phyloP scores from a whole-genome alignment of 768 basidiomycete genomes.

The Tephrocybe rancida region DNA sequence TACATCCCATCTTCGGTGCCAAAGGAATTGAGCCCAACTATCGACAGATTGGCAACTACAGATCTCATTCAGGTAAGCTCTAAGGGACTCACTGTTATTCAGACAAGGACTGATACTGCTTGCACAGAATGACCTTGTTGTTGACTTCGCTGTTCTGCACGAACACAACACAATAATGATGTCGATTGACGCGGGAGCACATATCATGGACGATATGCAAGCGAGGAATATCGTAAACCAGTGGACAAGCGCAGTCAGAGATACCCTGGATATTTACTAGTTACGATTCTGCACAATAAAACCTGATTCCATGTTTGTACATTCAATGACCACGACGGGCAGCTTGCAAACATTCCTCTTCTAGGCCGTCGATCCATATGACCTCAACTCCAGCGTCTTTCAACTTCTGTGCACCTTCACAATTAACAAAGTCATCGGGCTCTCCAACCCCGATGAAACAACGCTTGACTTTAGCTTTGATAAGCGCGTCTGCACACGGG shows the following conservation, averaged over 20 bases:
- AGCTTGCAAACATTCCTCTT: conserved; percentile 76
- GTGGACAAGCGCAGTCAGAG: conserved; percentile 21
- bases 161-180: conserved; percentile 28
- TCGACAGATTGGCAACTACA: conserved; percentile 23
- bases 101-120: background rate
- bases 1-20: conserved; percentile 27
- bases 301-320: too few relatives aligned
- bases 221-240: conserved; percentile 25
- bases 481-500: conserved; percentile 85
- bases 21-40: conserved; percentile 11
- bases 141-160: conserved; percentile 29
- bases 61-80: conserved; percentile 21
- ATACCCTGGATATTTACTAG: conserved; percentile 18
- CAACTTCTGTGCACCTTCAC: conserved; percentile 81
- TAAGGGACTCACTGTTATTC: background rate
- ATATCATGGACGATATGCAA: conserved; percentile 23
- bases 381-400: conserved; percentile 74
- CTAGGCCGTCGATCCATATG: conserved; percentile 72
- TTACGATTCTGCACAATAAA: too few relatives aligned
- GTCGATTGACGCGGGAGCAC: conserved; percentile 31
- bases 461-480: conserved; percentile 65
- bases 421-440: conserved; percentile 92
- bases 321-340: conserved; percentile 64
- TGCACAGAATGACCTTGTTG: conserved; percentile 27
- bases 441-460: conserved; percentile 92